Evolutionary conservation across 441 rosid species (phyloP).

Genomic region (Flueggea neowawraea): DNA sequence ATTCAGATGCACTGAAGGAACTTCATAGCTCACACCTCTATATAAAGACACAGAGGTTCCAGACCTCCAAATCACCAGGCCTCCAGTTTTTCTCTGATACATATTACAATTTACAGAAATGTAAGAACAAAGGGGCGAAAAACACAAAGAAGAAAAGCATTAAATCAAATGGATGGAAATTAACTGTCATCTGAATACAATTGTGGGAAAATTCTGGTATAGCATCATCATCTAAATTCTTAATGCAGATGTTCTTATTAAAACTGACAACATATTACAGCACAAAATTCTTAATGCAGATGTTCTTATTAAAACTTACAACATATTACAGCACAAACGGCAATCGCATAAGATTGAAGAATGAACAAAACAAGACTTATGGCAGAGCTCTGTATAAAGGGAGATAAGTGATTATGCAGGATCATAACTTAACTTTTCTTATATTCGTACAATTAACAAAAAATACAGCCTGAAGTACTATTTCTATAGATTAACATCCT

Average conservation of each 20-base stretch:
- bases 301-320: too few relatives aligned
- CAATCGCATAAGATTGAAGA: too few relatives aligned
- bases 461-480: background rate
- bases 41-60: conserved; percentile 77
- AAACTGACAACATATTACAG: too few relatives aligned
- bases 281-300: too few relatives aligned
- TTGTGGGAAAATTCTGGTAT: too few relatives aligned
- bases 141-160: background rate
- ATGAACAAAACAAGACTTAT: background rate
- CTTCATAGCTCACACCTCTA: conserved; percentile 64
- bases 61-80: conserved; percentile 95
- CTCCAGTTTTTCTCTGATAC: conserved; percentile 87
- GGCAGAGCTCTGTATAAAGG: background rate
- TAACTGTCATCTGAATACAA: too few relatives aligned
- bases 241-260: too few relatives aligned
- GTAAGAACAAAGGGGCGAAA: conserved; percentile 8
- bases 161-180: too few relatives aligned
- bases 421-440: too few relatives aligned
- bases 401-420: background rate
- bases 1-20: conserved; percentile 40
- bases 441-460: too few relatives aligned
- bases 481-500: background rate
- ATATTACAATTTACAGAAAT: background rate
- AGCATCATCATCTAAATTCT: too few relatives aligned
- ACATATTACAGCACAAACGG: too few relatives aligned